Evolutionary conservation across 2,329 filamentous ascomycete species (phyloP).

Genomic region (Exophiala xenobiotica): DNA sequence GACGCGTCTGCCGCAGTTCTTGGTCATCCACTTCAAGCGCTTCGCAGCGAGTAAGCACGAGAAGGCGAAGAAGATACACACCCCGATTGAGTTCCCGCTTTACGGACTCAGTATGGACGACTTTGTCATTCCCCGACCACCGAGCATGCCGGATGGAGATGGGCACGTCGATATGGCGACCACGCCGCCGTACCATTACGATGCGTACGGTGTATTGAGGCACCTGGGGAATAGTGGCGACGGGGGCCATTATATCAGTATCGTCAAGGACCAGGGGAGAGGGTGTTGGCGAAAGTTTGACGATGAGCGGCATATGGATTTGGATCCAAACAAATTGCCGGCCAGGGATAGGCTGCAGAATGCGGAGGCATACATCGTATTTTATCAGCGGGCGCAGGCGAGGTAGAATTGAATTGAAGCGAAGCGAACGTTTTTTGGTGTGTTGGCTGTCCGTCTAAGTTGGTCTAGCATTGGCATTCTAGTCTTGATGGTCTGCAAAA

Average conservation of each 20-base stretch:
- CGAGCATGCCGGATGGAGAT: conserved; percentile 33
- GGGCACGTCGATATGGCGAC: conserved; percentile 37
- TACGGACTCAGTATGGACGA: conserved; percentile 64
- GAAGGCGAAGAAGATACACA: conserved; percentile 66
- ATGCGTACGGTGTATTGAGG: conserved; percentile 80
- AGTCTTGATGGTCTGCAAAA: too few species aligned
- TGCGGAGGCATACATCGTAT: conserved; percentile 65
- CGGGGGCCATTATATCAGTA: conserved; percentile 77
- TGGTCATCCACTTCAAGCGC: conserved; percentile 75
- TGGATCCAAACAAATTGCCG: conserved; percentile 54
- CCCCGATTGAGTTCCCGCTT: conserved; percentile 73
- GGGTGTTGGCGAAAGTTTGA: conserved; percentile 63
- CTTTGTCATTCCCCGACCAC: conserved; percentile 55
- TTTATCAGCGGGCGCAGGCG: conserved; percentile 55
- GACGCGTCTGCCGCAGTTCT: conserved; percentile 73
- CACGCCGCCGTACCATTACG: conserved; percentile 67
- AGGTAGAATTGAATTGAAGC: too few species aligned
- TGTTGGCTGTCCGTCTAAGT: too few species aligned
- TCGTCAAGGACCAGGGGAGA: conserved; percentile 61
- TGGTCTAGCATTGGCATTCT: too few species aligned
- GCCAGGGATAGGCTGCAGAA: conserved; percentile 56
- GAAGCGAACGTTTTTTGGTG: too few species aligned
- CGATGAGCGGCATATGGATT: conserved; percentile 56
- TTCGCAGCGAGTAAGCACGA: conserved; percentile 60
- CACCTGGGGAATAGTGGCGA: conserved; percentile 68